Percentiles rank a stretch among this genome's conserved stretches.
phyloP scores from a whole-genome alignment of 2,329 filamentous ascomycete species.

The Neurospora crassa region DNA sequence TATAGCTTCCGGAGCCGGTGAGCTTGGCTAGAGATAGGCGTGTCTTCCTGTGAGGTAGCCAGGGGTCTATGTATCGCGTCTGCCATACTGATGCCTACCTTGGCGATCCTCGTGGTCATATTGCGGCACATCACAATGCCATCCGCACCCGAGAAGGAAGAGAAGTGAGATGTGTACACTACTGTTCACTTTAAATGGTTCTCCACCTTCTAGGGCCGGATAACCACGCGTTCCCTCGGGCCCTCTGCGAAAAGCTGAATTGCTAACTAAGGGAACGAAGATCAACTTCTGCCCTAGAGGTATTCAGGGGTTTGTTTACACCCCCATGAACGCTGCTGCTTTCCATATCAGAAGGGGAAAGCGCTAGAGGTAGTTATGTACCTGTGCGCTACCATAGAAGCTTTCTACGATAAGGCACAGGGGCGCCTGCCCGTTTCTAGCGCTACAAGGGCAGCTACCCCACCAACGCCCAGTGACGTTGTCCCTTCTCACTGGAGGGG shows the following conservation, averaged over 20 bases:
- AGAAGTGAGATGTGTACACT: neutral
- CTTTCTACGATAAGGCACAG: neutral
- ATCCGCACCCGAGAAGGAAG: neutral
- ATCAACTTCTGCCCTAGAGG: neutral
- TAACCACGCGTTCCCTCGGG: neutral
- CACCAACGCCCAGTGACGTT: neutral
- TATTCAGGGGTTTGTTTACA: neutral
- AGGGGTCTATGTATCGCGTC: neutral
- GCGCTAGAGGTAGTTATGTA: neutral
- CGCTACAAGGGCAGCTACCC: neutral
- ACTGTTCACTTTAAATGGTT: neutral
- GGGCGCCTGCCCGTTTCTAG: neutral
- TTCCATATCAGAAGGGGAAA: neutral
- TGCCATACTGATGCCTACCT: neutral
- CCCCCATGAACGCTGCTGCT: neutral
- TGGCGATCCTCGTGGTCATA: neutral
- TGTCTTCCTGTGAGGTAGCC: neutral
- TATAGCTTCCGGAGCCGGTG: neutral
- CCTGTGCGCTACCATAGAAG: neutral
- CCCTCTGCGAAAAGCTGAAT: neutral
- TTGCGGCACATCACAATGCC: neutral
- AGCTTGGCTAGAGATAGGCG: neutral
- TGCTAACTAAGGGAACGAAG: neutral
- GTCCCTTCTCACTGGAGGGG: neutral
- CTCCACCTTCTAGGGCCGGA: neutral